Percentiles rank a stretch among this genome's conserved stretches.
Conservation (phyloP, 495 filamentous ascomycete genomes). For the Filosporella fistucella region DNA sequence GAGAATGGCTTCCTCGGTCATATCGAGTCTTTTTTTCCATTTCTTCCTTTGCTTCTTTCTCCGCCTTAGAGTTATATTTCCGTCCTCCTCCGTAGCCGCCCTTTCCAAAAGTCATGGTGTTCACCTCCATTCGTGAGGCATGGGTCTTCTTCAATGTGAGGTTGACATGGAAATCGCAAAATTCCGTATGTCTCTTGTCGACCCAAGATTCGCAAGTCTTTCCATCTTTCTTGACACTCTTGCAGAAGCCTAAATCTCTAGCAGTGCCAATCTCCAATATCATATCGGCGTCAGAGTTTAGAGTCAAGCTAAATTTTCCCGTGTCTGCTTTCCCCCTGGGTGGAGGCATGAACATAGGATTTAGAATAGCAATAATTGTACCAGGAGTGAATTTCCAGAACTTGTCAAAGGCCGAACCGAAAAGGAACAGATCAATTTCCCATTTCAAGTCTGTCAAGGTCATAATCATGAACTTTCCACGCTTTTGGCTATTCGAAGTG, state of each 20-base stretch:
- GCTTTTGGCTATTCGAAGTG: conserved; percentile 21
- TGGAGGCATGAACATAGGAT: conserved; percentile 86
- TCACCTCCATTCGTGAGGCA: conserved; percentile 73
- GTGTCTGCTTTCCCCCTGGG: conserved; percentile 65
- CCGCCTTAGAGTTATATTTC: conserved; percentile 10
- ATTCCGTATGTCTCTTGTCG: conserved; percentile 79
- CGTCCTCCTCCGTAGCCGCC: conserved; percentile 21
- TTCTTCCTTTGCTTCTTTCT: conserved; percentile 3
- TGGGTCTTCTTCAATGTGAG: conserved; percentile 67
- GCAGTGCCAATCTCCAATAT: conserved; percentile 85
- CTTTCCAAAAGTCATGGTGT: conserved; percentile 51
- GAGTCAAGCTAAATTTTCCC: conserved; percentile 74
- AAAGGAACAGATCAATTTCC: conserved; percentile 89
- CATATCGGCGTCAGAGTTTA: conserved; percentile 80
- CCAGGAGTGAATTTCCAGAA: conserved; percentile 89
- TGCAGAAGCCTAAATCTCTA: conserved; percentile 87
- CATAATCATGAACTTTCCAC: conserved; percentile 86
- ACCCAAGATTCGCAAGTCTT: conserved; percentile 79
- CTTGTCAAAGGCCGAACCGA: conserved; percentile 81
- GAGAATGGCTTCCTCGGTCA: conserved; percentile 52
- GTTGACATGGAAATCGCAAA: conserved; percentile 91
- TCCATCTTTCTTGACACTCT: conserved; percentile 77
- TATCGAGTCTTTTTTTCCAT: conserved; percentile 44
- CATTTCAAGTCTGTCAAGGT: conserved; percentile 83
- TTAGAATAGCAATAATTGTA: conserved; percentile 88